Percentiles rank a stretch among this genome's conserved stretches.
Conservation (phyloP, 2,329 filamentous ascomycete species). For the Trichophyton simii region DNA sequence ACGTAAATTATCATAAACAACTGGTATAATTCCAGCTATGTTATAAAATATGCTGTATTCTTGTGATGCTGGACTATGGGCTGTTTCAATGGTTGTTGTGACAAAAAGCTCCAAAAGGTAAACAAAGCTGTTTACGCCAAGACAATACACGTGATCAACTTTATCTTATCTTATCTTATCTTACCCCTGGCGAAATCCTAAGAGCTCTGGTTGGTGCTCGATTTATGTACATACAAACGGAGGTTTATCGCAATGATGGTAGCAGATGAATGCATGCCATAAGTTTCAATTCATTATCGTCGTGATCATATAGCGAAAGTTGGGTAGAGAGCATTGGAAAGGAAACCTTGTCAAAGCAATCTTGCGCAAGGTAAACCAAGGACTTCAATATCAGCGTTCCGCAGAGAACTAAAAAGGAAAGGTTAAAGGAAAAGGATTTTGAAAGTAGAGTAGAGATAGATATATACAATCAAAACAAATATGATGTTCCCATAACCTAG, state of each 20-base stretch:
- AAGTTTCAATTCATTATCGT: background rate
- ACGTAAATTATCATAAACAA: background rate
- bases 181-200: too few species aligned
- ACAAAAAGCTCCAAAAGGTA: background rate
- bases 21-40: background rate
- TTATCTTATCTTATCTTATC: constrained; percentile 1
- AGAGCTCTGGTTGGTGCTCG: background rate
- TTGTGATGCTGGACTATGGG: background rate
- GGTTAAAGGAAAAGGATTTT: constrained; percentile 7
- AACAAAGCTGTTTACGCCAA: constrained; percentile 3
- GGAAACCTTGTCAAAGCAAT: background rate
- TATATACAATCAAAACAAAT: constrained; percentile 7
- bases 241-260: background rate
- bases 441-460: constrained; percentile 13
- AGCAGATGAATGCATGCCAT: background rate
- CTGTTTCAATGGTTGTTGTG: background rate
- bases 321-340: background rate
- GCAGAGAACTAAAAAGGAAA: background rate
- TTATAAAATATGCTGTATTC: background rate
- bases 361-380: background rate
- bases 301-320: background rate
- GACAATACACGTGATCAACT: background rate
- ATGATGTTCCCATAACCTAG: background rate
- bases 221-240: background rate
- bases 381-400: background rate